phyloP scores from a whole-genome alignment of 352 stramenopile genomes.

The Phytophthora melonis region DNA sequence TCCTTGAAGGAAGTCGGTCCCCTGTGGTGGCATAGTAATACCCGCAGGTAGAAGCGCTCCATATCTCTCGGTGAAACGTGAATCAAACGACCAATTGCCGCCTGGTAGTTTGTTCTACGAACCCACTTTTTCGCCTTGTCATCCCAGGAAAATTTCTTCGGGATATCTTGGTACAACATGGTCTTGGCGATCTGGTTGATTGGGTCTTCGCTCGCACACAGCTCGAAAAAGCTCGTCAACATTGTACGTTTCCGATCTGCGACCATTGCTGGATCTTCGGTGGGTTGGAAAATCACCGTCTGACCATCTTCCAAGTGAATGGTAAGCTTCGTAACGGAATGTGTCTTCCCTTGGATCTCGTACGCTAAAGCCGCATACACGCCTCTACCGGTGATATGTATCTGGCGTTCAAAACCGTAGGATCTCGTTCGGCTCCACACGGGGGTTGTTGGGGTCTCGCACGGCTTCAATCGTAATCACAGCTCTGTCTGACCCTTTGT shows the following conservation, averaged over 20 bases:
- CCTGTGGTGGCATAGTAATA: constrained; percentile 29
- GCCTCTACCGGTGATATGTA: neutral
- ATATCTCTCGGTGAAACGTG: constrained; percentile 11
- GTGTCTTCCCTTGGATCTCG: neutral
- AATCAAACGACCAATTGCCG: constrained; percentile 15
- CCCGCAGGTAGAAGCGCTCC: constrained; percentile 32
- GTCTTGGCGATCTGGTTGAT: constrained; percentile 7
- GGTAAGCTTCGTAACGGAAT: constrained; percentile 19
- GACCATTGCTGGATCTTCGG: neutral
- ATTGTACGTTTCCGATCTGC: neutral
- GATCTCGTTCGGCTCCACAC: neutral
- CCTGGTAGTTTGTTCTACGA: constrained; percentile 5
- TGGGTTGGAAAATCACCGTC: neutral
- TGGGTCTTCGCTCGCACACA: constrained; percentile 16
- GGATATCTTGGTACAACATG: constrained; percentile 33
- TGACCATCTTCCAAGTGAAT: constrained; percentile 5
- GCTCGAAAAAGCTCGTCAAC: constrained; percentile 11
- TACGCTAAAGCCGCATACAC: neutral
- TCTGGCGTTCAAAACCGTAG: neutral
- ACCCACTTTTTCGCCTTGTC: constrained; percentile 11
- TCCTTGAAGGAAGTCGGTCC: constrained; percentile 39
- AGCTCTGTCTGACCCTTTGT: neutral
- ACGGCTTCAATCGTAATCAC: neutral
- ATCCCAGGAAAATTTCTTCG: constrained; percentile 5
- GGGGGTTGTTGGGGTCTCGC: neutral